Evolutionary conservation across 2,329 filamentous ascomycete species (phyloP).

Genomic region (Aspergillus cejpii): DNA sequence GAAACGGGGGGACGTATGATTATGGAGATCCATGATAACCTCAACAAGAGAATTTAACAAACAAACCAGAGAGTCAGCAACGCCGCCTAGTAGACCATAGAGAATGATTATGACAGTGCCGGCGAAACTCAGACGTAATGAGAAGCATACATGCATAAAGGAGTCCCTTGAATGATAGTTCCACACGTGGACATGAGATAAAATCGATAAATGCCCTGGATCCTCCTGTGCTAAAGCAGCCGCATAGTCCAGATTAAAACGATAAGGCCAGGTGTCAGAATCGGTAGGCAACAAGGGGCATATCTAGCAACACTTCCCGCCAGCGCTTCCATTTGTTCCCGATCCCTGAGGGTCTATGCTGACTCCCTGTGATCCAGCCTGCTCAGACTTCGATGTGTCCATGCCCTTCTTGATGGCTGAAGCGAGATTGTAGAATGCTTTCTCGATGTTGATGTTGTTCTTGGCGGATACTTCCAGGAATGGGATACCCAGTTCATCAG

Average conservation of each 20-base stretch:
- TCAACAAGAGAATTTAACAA: background rate
- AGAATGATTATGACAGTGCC: background rate
- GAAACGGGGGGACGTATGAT: no score
- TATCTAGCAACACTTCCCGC: slow-evolving; percentile 69
- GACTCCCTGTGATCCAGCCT: slow-evolving; percentile 53
- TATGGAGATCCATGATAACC: no score
- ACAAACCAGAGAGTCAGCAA: slow-evolving; percentile 11
- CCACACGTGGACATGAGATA: background rate
- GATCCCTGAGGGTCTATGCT: slow-evolving; percentile 61
- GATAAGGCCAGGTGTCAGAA: slow-evolving; percentile 7
- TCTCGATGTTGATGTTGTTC: slow-evolving; percentile 99
- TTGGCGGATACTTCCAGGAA: slow-evolving; percentile 99
- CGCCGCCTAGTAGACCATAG: slow-evolving; percentile 15
- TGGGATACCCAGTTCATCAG: slow-evolving; percentile 91
- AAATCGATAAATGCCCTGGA: background rate
- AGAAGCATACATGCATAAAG: background rate
- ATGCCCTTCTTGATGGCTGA: slow-evolving; percentile 98
- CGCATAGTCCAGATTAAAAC: slow-evolving; percentile 2
- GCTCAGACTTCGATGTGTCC: slow-evolving; percentile 76
- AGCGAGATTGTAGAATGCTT: slow-evolving; percentile 93
- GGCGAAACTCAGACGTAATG: slow-evolving; percentile 2
- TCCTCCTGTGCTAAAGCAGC: background rate
- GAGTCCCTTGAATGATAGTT: background rate
- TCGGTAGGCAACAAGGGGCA: slow-evolving; percentile 6
- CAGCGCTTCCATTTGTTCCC: slow-evolving; percentile 44